phyloP scores from a whole-genome alignment of 176 grass and related monocot genomes.

The Carex kokanica region DNA sequence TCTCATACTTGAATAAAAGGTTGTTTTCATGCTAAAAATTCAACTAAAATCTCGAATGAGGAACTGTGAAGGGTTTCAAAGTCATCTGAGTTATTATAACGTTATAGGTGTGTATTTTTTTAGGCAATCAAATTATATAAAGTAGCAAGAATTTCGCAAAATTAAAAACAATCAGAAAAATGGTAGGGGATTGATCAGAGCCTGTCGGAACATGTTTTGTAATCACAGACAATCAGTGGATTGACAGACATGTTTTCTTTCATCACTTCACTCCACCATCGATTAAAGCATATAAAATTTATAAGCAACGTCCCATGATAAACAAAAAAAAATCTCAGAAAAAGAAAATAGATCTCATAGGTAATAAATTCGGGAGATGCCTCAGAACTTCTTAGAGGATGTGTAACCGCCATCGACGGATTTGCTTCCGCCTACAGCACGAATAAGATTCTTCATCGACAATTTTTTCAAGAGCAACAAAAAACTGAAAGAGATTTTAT shows the following conservation, averaged over 20 bases:
- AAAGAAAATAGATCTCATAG: not conserved
- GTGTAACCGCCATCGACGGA: slow-evolving; percentile 10
- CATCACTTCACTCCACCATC: not conserved
- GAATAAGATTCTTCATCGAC: slow-evolving; percentile 7
- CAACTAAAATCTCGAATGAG: too few relatives aligned
- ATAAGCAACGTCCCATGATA: not conserved
- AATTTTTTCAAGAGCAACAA: not conserved
- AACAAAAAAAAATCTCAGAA: too few relatives aligned
- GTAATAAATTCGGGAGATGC: not conserved
- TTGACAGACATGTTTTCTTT: slow-evolving; percentile 25
- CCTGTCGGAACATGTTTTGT: slow-evolving; percentile 26
- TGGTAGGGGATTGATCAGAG: not conserved
- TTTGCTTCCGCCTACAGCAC: slow-evolving; percentile 11
- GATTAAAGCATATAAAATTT: not conserved
- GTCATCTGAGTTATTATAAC: too few relatives aligned
- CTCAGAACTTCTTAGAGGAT: slow-evolving; percentile 27
- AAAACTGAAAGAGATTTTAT: not conserved
- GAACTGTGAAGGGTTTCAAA: too few relatives aligned
- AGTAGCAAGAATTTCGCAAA: not conserved
- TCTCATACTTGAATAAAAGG: too few relatives aligned
- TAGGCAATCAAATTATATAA: not conserved
- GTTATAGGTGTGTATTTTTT: too few relatives aligned
- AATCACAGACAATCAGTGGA: slow-evolving; percentile 8
- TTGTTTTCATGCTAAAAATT: too few relatives aligned
- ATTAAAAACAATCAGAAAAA: not conserved